Conservation (phyloP, 2,329 filamentous ascomycete species). For the Hawksworthiomyces lignivorus region DNA sequence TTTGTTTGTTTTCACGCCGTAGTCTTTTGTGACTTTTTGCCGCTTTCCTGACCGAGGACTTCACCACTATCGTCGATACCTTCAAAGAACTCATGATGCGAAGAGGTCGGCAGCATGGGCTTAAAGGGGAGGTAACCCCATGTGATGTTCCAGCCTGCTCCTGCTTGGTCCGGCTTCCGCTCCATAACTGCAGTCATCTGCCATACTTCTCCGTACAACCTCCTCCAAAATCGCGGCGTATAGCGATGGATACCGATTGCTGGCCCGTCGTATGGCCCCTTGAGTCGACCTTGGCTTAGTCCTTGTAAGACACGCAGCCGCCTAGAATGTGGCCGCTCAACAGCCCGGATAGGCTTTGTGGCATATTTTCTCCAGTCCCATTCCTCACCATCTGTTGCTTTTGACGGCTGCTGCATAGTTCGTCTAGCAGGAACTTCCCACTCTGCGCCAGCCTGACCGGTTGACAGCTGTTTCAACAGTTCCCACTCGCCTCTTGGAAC, state of each 20-base stretch:
- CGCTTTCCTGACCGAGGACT: too few relatives aligned
- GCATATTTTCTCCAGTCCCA: conserved; percentile 40
- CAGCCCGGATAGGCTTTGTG: conserved; percentile 27
- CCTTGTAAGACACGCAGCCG: conserved; percentile 19
- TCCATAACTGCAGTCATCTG: conserved; percentile 35
- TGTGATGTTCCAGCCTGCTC: conserved; percentile 24
- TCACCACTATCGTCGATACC: conserved; percentile 29
- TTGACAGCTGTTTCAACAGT: conserved; percentile 37
- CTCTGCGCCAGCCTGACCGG: conserved; percentile 30
- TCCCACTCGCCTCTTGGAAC: conserved; percentile 49
- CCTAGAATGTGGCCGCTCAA: conserved; percentile 31
- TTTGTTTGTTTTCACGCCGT: too few relatives aligned
- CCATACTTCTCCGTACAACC: conserved; percentile 42
- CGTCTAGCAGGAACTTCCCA: conserved; percentile 32
- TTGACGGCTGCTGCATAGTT: conserved; percentile 18
- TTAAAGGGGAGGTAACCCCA: conserved; percentile 36
- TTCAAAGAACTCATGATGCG: conserved; percentile 40
- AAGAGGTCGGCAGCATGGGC: conserved; percentile 23
- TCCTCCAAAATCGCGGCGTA: conserved; percentile 35
- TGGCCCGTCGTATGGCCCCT: conserved; percentile 20
- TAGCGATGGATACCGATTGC: conserved; percentile 27
- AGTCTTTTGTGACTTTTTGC: too few relatives aligned
- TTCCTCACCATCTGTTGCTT: neutral
- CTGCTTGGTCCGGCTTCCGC: conserved; percentile 16
- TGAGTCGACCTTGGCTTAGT: conserved; percentile 8